Percentiles rank a stretch among this genome's conserved stretches.
Evolutionary conservation across 306 rosid genomes (phyloP).

Genomic region (Astragalus glycyphyllos): DNA sequence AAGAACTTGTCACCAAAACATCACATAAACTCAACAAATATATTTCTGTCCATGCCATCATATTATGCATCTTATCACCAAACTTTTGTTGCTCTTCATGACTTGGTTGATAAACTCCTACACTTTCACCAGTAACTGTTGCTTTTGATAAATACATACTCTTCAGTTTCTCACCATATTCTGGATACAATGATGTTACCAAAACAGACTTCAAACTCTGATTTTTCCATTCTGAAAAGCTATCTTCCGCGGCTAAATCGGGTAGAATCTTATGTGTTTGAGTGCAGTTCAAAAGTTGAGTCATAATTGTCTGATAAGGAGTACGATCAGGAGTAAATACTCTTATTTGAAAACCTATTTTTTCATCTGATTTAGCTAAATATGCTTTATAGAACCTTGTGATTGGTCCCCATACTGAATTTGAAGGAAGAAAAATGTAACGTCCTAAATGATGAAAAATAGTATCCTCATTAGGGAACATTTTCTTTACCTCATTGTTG

Average conservation of each 20-base stretch:
- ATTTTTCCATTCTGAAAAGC: slow-evolving; percentile 1
- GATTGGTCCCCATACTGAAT: slow-evolving; percentile 50
- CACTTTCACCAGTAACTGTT: slow-evolving; percentile 52
- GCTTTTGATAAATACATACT: slow-evolving; percentile 52
- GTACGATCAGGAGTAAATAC: slow-evolving; percentile 27
- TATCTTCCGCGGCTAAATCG: neutral
- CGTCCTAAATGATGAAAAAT: slow-evolving; percentile 36
- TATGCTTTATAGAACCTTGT: slow-evolving; percentile 43
- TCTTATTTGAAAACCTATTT: slow-evolving; percentile 38
- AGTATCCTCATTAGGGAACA: slow-evolving; percentile 37
- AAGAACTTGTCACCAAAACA: slow-evolving; percentile 56
- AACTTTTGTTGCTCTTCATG: slow-evolving; percentile 67
- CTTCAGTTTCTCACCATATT: slow-evolving; percentile 51
- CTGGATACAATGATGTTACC: slow-evolving; percentile 53
- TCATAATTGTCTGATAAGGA: slow-evolving; percentile 47
- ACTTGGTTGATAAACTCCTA: slow-evolving; percentile 63
- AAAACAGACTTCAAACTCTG: slow-evolving; percentile 49
- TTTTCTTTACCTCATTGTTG: slow-evolving; percentile 29
- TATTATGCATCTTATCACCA: slow-evolving; percentile 42
- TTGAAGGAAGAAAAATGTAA: slow-evolving; percentile 40
- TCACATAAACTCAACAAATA: slow-evolving; percentile 59
- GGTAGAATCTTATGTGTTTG: slow-evolving; percentile 49
- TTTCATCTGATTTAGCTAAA: slow-evolving; percentile 34
- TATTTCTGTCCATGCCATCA: slow-evolving; percentile 59
- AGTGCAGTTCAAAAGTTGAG: slow-evolving; percentile 52